Evolutionary conservation across 179 eudicot species (phyloP).

Genomic region (Patellifolia procumbens): DNA sequence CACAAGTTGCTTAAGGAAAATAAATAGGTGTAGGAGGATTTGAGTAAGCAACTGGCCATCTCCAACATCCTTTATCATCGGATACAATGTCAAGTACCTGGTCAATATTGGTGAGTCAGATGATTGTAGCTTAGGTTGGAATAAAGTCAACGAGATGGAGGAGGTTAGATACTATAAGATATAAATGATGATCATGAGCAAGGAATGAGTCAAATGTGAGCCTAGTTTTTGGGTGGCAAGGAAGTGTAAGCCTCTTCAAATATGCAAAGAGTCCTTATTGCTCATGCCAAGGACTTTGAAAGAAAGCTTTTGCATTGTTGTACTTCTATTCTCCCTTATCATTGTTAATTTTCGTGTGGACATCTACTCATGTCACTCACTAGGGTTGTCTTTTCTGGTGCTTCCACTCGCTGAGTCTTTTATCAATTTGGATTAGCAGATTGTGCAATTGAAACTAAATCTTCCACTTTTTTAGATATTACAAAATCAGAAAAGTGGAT

Average conservation of each 20-base stretch:
- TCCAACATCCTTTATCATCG: too few relatives aligned
- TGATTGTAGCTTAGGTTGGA: too few relatives aligned
- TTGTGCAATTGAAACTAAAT: constrained; percentile 12
- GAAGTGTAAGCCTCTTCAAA: neutral
- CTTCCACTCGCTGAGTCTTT: neutral
- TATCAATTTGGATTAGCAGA: constrained; percentile 4
- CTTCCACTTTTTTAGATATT: constrained; percentile 20
- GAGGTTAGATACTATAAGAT: too few relatives aligned
- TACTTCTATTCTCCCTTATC: neutral
- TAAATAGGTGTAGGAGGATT: too few relatives aligned
- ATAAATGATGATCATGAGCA: too few relatives aligned
- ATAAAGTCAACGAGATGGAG: too few relatives aligned
- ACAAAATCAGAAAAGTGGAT: constrained; percentile 86
- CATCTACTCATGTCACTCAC: neutral
- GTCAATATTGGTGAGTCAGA: too few relatives aligned
- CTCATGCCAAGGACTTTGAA: neutral
- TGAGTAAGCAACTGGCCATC: too few relatives aligned
- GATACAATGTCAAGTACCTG: too few relatives aligned
- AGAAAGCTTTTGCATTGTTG: neutral
- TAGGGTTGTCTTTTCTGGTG: neutral
- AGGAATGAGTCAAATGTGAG: too few relatives aligned
- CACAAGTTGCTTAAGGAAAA: too few relatives aligned
- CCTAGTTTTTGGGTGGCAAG: neutral
- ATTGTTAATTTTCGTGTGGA: neutral
- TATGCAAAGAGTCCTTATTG: neutral